A percentile compares a stretch with the other conserved stretches of the same genome.
Conservation (phyloP, 257 asterid species). For the Capsicum pubescens region DNA sequence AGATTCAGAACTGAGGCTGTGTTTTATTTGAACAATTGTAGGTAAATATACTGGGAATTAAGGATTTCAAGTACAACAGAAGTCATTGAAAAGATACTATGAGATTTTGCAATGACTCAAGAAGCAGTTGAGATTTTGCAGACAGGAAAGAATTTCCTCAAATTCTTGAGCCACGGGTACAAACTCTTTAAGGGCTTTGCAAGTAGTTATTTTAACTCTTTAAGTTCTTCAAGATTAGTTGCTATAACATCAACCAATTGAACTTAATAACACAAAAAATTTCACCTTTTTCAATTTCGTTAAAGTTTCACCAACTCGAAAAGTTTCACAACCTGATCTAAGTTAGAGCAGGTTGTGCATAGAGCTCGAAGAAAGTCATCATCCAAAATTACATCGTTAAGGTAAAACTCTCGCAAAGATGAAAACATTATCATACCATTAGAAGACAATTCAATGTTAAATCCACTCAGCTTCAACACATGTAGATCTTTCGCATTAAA, state of each 20-base stretch:
- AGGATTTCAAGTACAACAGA: neutral
- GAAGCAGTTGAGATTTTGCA: no score
- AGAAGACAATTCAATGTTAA: neutral
- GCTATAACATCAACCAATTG: conserved; percentile 1
- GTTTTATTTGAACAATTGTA: no score
- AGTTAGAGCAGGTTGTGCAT: neutral
- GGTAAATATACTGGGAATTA: no score
- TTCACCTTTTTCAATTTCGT: neutral
- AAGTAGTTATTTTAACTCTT: neutral
- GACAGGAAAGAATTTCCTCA: neutral
- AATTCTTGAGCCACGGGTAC: neutral
- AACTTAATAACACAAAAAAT: neutral
- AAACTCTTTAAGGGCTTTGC: conserved; percentile 15
- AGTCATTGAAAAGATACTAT: neutral
- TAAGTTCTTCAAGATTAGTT: conserved; percentile 11
- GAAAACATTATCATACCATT: neutral
- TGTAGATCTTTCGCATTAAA: neutral
- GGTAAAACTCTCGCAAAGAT: conserved; percentile 12
- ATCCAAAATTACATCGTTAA: neutral
- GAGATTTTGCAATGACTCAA: neutral
- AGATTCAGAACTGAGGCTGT: no score
- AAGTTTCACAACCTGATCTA: neutral
- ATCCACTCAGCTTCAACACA: conserved; percentile 20
- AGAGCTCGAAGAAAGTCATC: neutral
- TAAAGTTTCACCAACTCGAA: neutral